phyloP scores from a whole-genome alignment of 306 rosid species.

The Spatholobus suberectus region DNA sequence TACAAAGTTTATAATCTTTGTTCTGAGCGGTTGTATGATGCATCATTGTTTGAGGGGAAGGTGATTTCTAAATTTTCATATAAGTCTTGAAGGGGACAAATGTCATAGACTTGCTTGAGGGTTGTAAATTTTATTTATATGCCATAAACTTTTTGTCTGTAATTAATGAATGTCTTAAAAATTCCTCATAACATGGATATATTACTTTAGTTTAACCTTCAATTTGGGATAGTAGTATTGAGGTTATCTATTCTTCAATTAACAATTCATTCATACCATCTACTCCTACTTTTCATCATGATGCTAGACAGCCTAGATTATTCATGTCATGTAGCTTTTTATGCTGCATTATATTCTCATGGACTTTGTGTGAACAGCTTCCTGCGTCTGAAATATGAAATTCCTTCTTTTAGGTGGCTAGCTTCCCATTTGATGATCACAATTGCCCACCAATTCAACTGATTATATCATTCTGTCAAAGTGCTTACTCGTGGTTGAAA shows the following conservation, averaged over 20 bases:
- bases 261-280: slow-evolving; percentile 25
- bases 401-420: slow-evolving; percentile 74
- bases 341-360: slow-evolving; percentile 16
- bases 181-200: neutral
- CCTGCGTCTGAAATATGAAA: slow-evolving; percentile 39
- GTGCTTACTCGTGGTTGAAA: slow-evolving; percentile 98
- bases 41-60: slow-evolving; percentile 97
- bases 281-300: slow-evolving; percentile 15
- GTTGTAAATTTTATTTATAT: slow-evolving; percentile 6
- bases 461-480: slow-evolving; percentile 86
- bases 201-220: slow-evolving; percentile 24
- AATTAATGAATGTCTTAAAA: neutral
- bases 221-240: neutral
- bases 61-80: slow-evolving; percentile 54
- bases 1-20: slow-evolving; percentile 98
- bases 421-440: slow-evolving; percentile 97
- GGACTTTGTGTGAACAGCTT: slow-evolving; percentile 19
- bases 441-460: slow-evolving; percentile 92
- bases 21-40: slow-evolving; percentile 97
- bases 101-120: slow-evolving; percentile 18
- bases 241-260: slow-evolving; percentile 23
- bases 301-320: slow-evolving; percentile 11
- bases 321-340: slow-evolving; percentile 7
- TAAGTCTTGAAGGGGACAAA: slow-evolving; percentile 7
- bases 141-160: neutral